These are phyloP conservation scores for Cephalotrichum gorgonifer DNA, from an alignment of 2,329 filamentous ascomycete species.

Conservation along the genomic window DNA sequence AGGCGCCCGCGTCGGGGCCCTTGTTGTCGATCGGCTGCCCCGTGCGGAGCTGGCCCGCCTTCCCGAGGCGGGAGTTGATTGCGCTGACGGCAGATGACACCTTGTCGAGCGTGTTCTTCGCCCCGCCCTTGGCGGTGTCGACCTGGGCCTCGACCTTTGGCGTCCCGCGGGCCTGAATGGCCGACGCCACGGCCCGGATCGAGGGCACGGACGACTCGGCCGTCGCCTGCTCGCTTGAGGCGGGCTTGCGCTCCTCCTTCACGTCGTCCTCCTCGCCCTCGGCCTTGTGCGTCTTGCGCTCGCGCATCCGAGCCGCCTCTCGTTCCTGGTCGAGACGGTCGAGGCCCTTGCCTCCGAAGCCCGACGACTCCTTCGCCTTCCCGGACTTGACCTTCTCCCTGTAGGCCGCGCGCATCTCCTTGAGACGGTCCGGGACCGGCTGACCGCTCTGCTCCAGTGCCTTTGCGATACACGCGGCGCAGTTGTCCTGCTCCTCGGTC, in stretches of 20 bases:
- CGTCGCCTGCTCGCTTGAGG: conserved; percentile 59
- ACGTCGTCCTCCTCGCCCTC: conserved; percentile 77
- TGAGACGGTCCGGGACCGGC: conserved; percentile 60
- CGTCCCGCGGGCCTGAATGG: conserved; percentile 41
- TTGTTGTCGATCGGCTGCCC: conserved; percentile 98
- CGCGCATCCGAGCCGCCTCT: conserved; percentile 73
- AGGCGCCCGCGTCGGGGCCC: conserved; percentile 90
- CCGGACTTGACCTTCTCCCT: conserved; percentile 86
- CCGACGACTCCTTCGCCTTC: conserved; percentile 79
- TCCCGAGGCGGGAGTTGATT: conserved; percentile 84
- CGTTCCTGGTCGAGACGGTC: conserved; percentile 87
- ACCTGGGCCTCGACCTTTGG: conserved; percentile 28
- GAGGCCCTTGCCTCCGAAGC: conserved; percentile 90
- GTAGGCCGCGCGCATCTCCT: conserved; percentile 61
- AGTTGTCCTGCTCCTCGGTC: conserved; percentile 84
- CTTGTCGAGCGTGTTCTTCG: conserved; percentile 52
- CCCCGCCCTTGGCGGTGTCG: conserved; percentile 18
- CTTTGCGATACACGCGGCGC: conserved; percentile 77
- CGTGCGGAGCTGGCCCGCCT: conserved; percentile 78
- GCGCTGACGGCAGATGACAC: conserved; percentile 83
- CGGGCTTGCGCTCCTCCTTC: conserved; percentile 68
- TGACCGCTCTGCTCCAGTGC: conserved; percentile 89
- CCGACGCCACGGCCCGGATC: conserved; percentile 52
- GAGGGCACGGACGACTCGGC: conserved; percentile 56
- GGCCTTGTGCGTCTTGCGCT: conserved; percentile 82